Base-by-base conservation (phyloP, 176 grass and related monocot genomes). In the Areca catechu region DNA sequence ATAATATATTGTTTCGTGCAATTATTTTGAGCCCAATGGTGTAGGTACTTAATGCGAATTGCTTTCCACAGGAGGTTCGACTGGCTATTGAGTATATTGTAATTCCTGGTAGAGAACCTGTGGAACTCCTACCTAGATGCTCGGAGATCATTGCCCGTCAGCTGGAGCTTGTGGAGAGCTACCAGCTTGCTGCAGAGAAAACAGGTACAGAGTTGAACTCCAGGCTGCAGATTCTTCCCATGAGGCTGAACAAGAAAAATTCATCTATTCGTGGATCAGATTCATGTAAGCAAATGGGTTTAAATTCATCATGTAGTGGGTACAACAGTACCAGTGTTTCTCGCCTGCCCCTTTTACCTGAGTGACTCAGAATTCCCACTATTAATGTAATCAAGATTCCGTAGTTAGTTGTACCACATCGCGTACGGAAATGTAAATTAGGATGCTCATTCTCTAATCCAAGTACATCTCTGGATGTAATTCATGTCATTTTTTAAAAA, bases 61-160 rank as follows among this genome's bases (percentile, higher is more conserved):
- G 23, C 23, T 70, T 16, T 22, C 57, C 58, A 61, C 68, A 97
- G 93, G 93, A 97, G 69, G 93, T 83, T 3, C 84, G 87, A 1
- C 56, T 97, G 66, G 93, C 84, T 29, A 98, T 98, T 1, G 93
- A 98, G 61, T 98, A 98, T 64, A 98, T 98, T 37, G 87, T 98
- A 73, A 91, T 92, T 66, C 87, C 93, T 53, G 84, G 84, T 0
- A 83, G 93, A 16, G 93, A 98, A 62, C 83, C 87, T 4, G 93
- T 98, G 6, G 87, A 92, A 60, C 87, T 97, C 24, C 83, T 97
- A 22, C 93, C 93, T 61, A 80, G 93, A 79, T 98, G 93, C 82
- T 91, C 87, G 29, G 93, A 91, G 67, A 92, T 98, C 49, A 82
- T 98, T 66, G 87, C 93, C 56, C 83, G 83, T 53, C 93, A 98